Base-by-base conservation (phyloP, 345 rosid species). In the Corchorus capsularis region DNA sequence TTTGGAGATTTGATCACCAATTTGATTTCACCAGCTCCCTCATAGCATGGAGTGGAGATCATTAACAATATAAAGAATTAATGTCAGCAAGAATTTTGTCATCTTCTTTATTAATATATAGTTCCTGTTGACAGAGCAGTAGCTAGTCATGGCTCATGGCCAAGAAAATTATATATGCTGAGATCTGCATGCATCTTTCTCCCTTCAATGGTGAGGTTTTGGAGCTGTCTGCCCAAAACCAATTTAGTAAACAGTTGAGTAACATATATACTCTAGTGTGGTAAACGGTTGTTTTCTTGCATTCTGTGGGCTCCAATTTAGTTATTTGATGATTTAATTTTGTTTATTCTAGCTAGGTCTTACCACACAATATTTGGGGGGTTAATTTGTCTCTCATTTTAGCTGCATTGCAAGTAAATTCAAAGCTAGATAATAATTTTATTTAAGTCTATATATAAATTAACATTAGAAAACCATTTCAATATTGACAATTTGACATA, bases 291-390 rank as follows among this genome's bases (percentile, higher is more conserved):
- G 19, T 27, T 68, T 13, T 27, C 15, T 61, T 8, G 2, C 8
- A 5, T 43, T 20, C 49, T 22, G 54, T 8, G 22, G 65, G 75
- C 43, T 45, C 66, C 66, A 27, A 12, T 20, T 59, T 43, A 72
- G 64, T 62, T 72, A 57, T 60, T 55, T 11, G 34, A 43, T 11
- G 34, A 43, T 72, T 45, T 19, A 72, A 8, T 15, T 43, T 72
- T 59, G 39, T 41, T 41, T 41, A 57, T 59, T 45, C 13, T 14
- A 37, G 54, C 13, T 14, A 37, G 54, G 66, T 72, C 75, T 59
- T 39, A 56, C 53, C 37, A 22, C 55, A 41, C 37, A 69, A 41
- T 19, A 69, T 39, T 54, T 35, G 27, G 27, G 63, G 63, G 39
- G 46, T 71, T 34, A 45, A 53, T 53, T 53, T 52, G 17, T 52